These are phyloP conservation scores for Coniochaeta hoffmannii DNA, from an alignment of 2,329 filamentous ascomycete genomes.

Conservation along the genomic window DNA sequence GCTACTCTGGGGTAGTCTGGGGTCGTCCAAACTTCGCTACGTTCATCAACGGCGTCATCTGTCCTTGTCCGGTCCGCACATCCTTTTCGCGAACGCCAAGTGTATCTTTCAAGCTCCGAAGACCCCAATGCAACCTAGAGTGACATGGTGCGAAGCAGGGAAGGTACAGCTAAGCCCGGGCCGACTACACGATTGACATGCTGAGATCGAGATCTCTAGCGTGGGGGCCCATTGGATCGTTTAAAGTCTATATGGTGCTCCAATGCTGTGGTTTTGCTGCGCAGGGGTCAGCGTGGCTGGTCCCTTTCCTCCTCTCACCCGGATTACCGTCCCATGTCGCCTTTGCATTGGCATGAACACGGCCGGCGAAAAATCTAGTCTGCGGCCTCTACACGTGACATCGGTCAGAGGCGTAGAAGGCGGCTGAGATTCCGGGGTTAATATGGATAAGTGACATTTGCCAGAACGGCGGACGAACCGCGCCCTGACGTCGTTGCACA, in stretches of 20 bases:
- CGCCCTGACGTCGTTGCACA: constrained; percentile 6
- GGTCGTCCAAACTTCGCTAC: not conserved
- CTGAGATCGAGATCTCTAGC: not conserved
- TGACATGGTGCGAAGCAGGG: not conserved
- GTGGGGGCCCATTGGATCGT: not conserved
- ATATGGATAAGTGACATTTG: constrained; percentile 16
- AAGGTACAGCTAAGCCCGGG: not conserved
- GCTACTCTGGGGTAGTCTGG: not conserved
- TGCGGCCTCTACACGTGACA: constrained; percentile 11
- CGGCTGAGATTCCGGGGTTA: constrained; percentile 19
- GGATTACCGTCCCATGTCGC: not conserved
- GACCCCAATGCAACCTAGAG: not conserved
- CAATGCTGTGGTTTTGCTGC: not conserved
- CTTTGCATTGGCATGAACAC: not conserved
- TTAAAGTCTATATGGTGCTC: not conserved
- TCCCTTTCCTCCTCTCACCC: not conserved
- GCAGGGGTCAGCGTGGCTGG: not conserved
- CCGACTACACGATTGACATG: not conserved
- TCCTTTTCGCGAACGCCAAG: not conserved
- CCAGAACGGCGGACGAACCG: constrained; percentile 4
- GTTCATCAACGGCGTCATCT: not conserved
- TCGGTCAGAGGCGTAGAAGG: constrained; percentile 12
- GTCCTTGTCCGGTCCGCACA: not conserved
- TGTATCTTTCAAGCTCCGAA: not conserved
- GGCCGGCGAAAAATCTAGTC: constrained; percentile 3